Conservation (phyloP, 192 early-diverging fungal genomes). For the Podila epicladia region DNA sequence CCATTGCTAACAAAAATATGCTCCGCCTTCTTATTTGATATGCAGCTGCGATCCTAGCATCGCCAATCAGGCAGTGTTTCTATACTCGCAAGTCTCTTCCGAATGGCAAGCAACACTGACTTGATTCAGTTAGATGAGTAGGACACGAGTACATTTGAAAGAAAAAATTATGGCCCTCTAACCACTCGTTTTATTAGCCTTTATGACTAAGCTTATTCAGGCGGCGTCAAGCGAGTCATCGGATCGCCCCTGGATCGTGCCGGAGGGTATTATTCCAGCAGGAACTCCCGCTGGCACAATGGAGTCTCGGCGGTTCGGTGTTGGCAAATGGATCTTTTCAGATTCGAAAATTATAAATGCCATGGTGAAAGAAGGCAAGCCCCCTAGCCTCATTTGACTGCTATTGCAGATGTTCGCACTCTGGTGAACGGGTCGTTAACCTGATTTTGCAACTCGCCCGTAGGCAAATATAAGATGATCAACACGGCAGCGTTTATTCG, state of each 20-base stretch:
- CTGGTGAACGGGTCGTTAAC: no score
- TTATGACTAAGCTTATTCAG: conserved; percentile 1
- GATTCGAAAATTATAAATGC: neutral
- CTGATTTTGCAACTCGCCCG: no score
- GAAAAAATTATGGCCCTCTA: neutral
- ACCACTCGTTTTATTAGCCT: neutral
- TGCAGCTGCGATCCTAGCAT: neutral
- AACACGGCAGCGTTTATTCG: conserved; percentile 22
- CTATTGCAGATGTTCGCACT: no score
- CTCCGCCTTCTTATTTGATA: no score
- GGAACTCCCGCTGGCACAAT: neutral
- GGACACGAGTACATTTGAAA: no score
- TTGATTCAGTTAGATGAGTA: neutral
- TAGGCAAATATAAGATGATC: conserved; percentile 39
- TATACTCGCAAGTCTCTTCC: neutral
- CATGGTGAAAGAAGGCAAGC: neutral
- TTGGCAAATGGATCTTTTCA: neutral
- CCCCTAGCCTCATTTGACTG: no score
- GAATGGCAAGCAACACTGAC: neutral
- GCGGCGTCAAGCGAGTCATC: neutral
- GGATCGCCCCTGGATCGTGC: neutral
- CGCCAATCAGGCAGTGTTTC: neutral
- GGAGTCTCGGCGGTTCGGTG: neutral
- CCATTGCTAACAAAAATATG: no score
- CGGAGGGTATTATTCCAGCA: neutral